phyloP scores from a whole-genome alignment of 2,329 filamentous ascomycete genomes.

The Fusarium duplospermum region DNA sequence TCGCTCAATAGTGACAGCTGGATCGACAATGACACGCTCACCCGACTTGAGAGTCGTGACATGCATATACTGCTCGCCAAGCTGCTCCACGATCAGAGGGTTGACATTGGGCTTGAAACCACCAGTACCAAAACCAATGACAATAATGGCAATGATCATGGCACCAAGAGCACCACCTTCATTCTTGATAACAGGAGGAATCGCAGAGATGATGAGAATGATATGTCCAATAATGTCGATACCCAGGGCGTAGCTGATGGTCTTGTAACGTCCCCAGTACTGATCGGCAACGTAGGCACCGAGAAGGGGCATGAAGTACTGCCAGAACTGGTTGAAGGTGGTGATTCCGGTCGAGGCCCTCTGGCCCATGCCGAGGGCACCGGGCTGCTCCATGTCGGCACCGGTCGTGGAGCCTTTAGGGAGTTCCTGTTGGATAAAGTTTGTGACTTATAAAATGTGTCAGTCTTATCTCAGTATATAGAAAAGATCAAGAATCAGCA shows the following conservation, averaged over 20 bases:
- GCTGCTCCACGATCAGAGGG: conserved; percentile 75
- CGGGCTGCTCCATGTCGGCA: conserved; percentile 56
- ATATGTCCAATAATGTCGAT: conserved; percentile 73
- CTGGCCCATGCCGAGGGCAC: conserved; percentile 69
- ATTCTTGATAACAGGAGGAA: conserved; percentile 70
- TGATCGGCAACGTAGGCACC: conserved; percentile 64
- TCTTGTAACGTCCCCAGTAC: conserved; percentile 76
- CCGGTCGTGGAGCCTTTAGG: conserved; percentile 67
- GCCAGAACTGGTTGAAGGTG: conserved; percentile 68
- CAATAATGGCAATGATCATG: conserved; percentile 70
- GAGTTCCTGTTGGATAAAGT: conserved; percentile 71
- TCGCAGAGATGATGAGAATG: conserved; percentile 74
- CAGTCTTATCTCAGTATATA: background rate
- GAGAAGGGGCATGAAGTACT: conserved; percentile 68
- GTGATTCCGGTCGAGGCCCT: conserved; percentile 60
- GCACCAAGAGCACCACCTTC: conserved; percentile 67
- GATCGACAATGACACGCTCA: conserved; percentile 74
- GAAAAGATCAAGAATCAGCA: background rate
- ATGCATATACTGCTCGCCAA: conserved; percentile 64
- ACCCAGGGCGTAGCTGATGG: conserved; percentile 71
- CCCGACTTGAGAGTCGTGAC: conserved; percentile 65
- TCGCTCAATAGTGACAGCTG: conserved; percentile 69
- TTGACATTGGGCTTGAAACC: conserved; percentile 82
- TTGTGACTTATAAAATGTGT: conserved; percentile 57
- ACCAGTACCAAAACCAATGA: conserved; percentile 72